Conservation (phyloP, 2,329 filamentous ascomycete genomes). For the Colletotrichum sidae region DNA sequence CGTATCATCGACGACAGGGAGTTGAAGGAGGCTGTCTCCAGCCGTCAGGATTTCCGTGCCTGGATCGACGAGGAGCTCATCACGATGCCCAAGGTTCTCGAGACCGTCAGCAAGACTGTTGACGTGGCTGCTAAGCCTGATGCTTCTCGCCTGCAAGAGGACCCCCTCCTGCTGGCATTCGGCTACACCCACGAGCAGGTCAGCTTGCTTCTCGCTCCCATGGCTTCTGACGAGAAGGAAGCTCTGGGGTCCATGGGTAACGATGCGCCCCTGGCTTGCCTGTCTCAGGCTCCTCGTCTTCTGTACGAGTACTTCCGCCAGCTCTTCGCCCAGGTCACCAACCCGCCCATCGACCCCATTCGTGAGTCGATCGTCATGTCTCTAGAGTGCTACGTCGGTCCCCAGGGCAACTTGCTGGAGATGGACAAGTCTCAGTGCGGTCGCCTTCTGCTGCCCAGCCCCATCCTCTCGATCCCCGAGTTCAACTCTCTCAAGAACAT, state of each 20-base stretch:
- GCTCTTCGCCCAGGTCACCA: constrained; percentile 97
- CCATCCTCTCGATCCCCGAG: constrained; percentile 88
- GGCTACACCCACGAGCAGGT: constrained; percentile 97
- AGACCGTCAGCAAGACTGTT: constrained; percentile 66
- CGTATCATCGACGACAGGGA: constrained; percentile 95
- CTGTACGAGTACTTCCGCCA: constrained; percentile 98
- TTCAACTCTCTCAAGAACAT: constrained; percentile 89
- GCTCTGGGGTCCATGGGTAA: constrained; percentile 98
- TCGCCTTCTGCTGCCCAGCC: constrained; percentile 86
- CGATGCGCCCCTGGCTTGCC: constrained; percentile 90
- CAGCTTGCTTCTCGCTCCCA: constrained; percentile 88
- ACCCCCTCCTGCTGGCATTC: constrained; percentile 85
- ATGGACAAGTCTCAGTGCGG: constrained; percentile 93
- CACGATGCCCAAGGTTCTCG: constrained; percentile 80
- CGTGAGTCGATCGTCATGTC: constrained; percentile 99
- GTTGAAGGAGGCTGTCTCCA: constrained; percentile 89
- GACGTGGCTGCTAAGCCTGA: constrained; percentile 78
- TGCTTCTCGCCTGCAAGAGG: constrained; percentile 80
- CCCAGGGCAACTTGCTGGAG: constrained; percentile 93
- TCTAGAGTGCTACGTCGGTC: constrained; percentile 93
- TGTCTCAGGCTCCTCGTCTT: constrained; percentile 88
- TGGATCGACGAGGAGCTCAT: constrained; percentile 92
- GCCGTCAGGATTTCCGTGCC: constrained; percentile 84
- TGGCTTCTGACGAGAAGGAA: constrained; percentile 98
- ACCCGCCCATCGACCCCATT: constrained; percentile 97